Evolutionary conservation across 768 basidiomycete genomes (phyloP), one percentile per base, ranked within the genome.

Genomic region (Daedalea quercina): DNA sequence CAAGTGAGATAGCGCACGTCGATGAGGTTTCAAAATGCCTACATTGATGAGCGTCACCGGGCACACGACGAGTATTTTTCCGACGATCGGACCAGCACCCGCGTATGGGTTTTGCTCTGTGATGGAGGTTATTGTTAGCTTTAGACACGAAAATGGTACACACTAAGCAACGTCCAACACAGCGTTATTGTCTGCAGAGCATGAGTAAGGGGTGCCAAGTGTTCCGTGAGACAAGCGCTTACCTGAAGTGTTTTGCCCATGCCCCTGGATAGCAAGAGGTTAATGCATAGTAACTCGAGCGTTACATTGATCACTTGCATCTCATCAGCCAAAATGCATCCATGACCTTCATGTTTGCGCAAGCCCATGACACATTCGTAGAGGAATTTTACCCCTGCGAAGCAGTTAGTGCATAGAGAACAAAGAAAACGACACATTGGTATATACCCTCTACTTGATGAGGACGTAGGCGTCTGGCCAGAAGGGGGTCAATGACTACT

Each of bases 341-440:
- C 95, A 63, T 90, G 82, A 1, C 92, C 89, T 67, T 94, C 92
- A 56, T 92, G 90, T 65, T 84, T 88, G 50, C 90, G 78, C 62
- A 96, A 72, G 9, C 94, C 94, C 93, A 97, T 97, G 17, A 94
- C 88, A 62, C 87, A 91, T 63, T 94, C 91, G 63, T 99, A 99
- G 73, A 99, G 71, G 68, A 99, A 99, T 65, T 81, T 79, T 31
- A 92, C 77, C 26, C 90, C 86, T 86, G 3, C 1, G 52, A 12
- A 17, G 47, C 40, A 4, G 41, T 53, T 28, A 19, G 28, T 11
- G 28, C 28, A 12, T 55, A 22, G 20, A 40, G 42, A 19, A n/a
- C 42, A 17, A 9, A 11, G 52, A 52, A 33, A 4, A 31, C 11
- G 28, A 31, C n/a, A n/a, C n/a, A 31, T 31, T 20, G n/a, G 67